Conservation (phyloP, 768 basidiomycete genomes). For the Psilocybe tampanensis region DNA sequence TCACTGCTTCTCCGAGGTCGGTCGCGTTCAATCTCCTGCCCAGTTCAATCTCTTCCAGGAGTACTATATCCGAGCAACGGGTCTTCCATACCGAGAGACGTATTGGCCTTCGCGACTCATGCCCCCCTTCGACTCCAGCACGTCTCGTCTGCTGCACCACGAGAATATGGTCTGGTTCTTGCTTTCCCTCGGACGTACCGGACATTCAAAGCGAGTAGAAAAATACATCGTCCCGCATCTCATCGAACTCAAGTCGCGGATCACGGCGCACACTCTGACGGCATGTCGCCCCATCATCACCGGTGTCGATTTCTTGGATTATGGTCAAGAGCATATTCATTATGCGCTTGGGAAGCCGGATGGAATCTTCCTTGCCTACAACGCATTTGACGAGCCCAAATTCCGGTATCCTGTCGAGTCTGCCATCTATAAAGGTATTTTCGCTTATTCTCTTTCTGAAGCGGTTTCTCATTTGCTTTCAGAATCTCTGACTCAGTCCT, state of each 20-base stretch:
- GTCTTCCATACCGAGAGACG: not conserved
- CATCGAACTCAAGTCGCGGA: not conserved
- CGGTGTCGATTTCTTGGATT: not conserved
- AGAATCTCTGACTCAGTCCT: not conserved
- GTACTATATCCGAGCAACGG: not conserved
- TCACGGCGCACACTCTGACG: not conserved
- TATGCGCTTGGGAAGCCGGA: not conserved
- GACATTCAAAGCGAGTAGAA: not conserved
- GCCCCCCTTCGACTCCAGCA: not conserved
- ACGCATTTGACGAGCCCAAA: not conserved
- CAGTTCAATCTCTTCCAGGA: not conserved
- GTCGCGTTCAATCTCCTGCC: not conserved
- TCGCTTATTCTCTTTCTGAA: not conserved
- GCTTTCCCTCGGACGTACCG: not conserved
- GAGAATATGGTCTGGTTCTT: constrained; percentile 4
- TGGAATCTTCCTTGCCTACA: not conserved
- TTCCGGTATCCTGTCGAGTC: not conserved
- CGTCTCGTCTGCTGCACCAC: not conserved
- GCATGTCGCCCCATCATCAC: not conserved
- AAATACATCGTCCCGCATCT: not conserved
- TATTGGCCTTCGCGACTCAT: constrained; percentile 4
- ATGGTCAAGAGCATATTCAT: not conserved
- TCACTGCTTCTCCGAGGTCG: constrained; percentile 1
- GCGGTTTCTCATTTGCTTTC: not conserved
- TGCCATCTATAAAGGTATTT: not conserved